Evolutionary conservation across 129 eudicot genomes (phyloP).

Genomic region (Arctium minus): DNA sequence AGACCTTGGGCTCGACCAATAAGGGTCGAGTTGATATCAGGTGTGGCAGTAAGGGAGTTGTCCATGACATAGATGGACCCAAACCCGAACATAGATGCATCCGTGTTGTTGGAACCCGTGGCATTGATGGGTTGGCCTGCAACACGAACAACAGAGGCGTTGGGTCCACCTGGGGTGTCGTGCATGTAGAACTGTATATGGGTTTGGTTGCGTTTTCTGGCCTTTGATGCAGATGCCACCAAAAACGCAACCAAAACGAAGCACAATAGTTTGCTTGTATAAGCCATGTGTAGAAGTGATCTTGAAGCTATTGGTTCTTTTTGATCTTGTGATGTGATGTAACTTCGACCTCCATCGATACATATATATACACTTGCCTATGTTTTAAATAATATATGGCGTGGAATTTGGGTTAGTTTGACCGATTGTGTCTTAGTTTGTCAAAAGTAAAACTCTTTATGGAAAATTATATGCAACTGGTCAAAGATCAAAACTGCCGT

Average conservation of each 20-base stretch:
- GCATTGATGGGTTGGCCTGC: slow-evolving; percentile 23
- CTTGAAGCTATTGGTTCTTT: background rate
- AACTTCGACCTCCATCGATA: background rate
- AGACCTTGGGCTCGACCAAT: slow-evolving; percentile 55
- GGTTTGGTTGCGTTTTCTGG: slow-evolving; percentile 30
- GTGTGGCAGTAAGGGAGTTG: slow-evolving; percentile 38
- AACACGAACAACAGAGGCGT: slow-evolving; percentile 40
- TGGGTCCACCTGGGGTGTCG: slow-evolving; percentile 34
- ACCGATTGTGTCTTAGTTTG: background rate
- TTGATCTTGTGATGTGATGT: background rate
- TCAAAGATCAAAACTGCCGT: background rate
- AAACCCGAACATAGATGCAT: slow-evolving; percentile 17
- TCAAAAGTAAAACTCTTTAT: slow-evolving; percentile 8
- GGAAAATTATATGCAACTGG: background rate
- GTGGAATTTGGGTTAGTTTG: slow-evolving; percentile 5
- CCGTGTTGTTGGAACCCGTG: background rate
- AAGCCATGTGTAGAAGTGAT: slow-evolving; percentile 12
- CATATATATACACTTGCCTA: background rate
- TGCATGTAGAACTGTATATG: slow-evolving; percentile 69
- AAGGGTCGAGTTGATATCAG: slow-evolving; percentile 31
- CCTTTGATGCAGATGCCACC: slow-evolving; percentile 1
- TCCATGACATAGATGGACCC: slow-evolving; percentile 35
- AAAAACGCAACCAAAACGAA: slow-evolving; percentile 9
- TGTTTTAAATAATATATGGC: background rate
- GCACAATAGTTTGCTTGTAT: background rate